Conservation (phyloP, 1,284 basidiomycete genomes). For the Tremellales sp. region DNA sequence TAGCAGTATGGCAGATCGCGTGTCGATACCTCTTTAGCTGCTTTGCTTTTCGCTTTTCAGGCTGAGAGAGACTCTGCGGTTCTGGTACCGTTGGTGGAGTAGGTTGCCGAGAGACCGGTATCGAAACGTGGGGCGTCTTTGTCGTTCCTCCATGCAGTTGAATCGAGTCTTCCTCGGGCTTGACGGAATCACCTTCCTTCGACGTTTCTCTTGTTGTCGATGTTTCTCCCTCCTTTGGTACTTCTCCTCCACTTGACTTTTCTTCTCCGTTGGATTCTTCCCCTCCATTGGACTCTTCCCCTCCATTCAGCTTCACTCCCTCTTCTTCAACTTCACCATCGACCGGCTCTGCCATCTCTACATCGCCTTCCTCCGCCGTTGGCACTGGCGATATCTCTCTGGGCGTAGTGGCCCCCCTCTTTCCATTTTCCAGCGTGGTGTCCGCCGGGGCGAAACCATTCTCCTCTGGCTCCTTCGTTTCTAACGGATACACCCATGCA, state of each 20-base stretch:
- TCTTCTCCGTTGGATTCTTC: background rate
- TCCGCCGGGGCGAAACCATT: too few species aligned
- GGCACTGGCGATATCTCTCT: slow-evolving; percentile 14
- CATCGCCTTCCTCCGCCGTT: slow-evolving; percentile 55
- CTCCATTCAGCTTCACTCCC: background rate
- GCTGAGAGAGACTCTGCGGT: slow-evolving; percentile 1
- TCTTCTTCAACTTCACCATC: background rate
- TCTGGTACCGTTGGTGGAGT: slow-evolving; percentile 5
- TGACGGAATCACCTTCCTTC: background rate
- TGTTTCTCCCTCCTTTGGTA: background rate
- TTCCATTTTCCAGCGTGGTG: too few species aligned
- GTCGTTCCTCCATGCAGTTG: background rate
- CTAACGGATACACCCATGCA: slow-evolving; percentile 42
- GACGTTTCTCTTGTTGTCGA: background rate
- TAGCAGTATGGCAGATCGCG: slow-evolving; percentile 21
- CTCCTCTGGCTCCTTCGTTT: too few species aligned
- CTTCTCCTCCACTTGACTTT: background rate
- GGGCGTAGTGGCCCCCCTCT: slow-evolving; percentile 14
- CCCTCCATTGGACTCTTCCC: background rate
- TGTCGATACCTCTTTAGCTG: slow-evolving; percentile 30
- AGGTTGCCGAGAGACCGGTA: background rate
- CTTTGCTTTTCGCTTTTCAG: slow-evolving; percentile 17
- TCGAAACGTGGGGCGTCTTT: background rate
- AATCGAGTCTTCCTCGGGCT: slow-evolving; percentile 1
- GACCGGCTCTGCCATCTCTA: slow-evolving; percentile 53